These are phyloP conservation scores for Debaryomycetaceae sp. DNA, from an alignment of 1,139 yeast genomes.

Conservation along the genomic window DNA sequence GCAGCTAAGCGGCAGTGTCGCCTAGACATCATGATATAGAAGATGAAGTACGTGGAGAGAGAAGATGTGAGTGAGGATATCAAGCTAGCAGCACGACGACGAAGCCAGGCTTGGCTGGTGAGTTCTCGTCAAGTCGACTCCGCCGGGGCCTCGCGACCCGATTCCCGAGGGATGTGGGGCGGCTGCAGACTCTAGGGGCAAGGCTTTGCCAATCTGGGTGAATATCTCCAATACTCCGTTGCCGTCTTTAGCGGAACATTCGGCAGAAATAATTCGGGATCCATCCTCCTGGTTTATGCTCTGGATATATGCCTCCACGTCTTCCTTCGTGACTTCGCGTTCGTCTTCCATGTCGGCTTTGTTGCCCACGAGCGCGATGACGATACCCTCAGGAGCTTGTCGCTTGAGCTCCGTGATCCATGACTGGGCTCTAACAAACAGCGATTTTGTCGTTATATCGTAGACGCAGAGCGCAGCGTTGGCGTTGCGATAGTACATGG, in stretches of 20 bases:
- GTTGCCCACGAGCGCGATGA: conserved; percentile 33
- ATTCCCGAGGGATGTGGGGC: conserved; percentile 17
- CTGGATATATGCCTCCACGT: conserved; percentile 25
- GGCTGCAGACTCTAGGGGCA: conserved; percentile 32
- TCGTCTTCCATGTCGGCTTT: conserved; percentile 49
- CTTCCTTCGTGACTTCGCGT: conserved; percentile 34
- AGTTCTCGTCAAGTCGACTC: conserved; percentile 30
- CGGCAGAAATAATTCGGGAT: conserved; percentile 20
- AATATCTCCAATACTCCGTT: conserved; percentile 37
- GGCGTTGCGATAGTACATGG: conserved; percentile 40
- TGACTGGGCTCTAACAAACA: conserved; percentile 80
- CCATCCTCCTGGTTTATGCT: conserved; percentile 17
- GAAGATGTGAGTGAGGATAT: too few species aligned
- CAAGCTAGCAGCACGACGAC: conserved; percentile 18
- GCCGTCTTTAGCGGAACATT: conserved; percentile 39
- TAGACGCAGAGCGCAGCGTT: conserved; percentile 22
- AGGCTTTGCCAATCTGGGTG: conserved; percentile 29
- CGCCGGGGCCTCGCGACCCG: conserved; percentile 16
- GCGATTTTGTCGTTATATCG: conserved; percentile 35
- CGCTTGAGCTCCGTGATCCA: conserved; percentile 95
- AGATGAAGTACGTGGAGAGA: too few species aligned
- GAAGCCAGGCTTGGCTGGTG: conserved; percentile 14
- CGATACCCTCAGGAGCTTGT: conserved; percentile 77
- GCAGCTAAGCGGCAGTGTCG: too few species aligned
- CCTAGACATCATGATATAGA: too few species aligned